Conservation (phyloP, 1,139 yeast genomes). For the Blastobotrys elegans region DNA sequence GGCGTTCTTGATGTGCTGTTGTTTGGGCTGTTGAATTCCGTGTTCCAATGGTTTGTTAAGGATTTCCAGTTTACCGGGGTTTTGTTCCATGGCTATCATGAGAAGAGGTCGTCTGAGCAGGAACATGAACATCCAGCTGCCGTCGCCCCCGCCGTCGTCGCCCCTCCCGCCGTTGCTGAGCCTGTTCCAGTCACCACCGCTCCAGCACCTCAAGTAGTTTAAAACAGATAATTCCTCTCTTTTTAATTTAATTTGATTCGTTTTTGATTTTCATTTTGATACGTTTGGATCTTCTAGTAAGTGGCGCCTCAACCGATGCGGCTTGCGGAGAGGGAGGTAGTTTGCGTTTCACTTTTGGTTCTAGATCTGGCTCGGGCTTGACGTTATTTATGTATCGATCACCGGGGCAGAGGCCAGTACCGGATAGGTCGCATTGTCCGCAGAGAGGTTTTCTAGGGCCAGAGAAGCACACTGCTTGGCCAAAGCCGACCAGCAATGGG, state of each 20-base stretch:
- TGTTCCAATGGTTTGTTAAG: conserved; percentile 22
- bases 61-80: conserved; percentile 20
- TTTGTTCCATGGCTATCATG: neutral
- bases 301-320: neutral
- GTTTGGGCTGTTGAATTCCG: conserved; percentile 37
- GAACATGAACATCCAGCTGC: conserved; percentile 4
- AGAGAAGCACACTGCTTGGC: conserved; percentile 82
- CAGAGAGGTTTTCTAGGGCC: conserved; percentile 52
- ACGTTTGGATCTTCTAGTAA: neutral
- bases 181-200: neutral
- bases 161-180: neutral
- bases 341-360: too few relatives aligned
- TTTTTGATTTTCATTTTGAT: neutral
- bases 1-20: conserved; percentile 52
- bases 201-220: conserved; percentile 2
- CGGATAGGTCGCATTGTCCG: conserved; percentile 61
- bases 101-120: neutral
- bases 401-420: conserved; percentile 43
- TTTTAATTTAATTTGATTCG: neutral
- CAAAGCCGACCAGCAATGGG: conserved; percentile 86
- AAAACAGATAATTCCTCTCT: neutral
- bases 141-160: conserved; percentile 3
- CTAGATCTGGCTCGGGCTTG: neutral
- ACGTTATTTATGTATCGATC: conserved; percentile 9
- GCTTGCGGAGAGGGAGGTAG: too few relatives aligned